Evolutionary conservation across 192 early-diverging fungal genomes (phyloP).

Genomic region (Entomortierella parvispora): DNA sequence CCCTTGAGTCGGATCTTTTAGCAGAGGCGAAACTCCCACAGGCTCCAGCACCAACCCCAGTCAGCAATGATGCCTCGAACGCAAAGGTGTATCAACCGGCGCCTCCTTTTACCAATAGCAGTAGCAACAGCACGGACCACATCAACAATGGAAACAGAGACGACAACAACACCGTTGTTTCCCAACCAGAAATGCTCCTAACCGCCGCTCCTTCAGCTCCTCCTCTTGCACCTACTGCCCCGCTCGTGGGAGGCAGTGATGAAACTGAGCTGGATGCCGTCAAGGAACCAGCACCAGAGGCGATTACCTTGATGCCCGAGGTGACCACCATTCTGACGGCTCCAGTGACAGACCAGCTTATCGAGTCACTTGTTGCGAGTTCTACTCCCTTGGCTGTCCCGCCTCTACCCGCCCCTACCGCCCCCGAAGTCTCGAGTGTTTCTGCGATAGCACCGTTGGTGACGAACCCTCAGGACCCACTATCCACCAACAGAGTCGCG

Average conservation of each 20-base stretch:
- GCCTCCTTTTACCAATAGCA: not conserved
- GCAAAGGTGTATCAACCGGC: not conserved
- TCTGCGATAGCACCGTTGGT: slow-evolving; percentile 9
- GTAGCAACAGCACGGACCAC: not conserved
- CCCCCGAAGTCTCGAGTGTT: slow-evolving; percentile 11
- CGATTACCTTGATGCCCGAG: no score
- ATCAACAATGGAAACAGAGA: not conserved
- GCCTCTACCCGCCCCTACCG: slow-evolving; percentile 9
- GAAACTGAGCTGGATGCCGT: no score
- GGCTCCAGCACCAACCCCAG: slow-evolving; percentile 14
- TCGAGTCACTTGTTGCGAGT: not conserved
- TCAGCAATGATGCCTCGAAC: not conserved
- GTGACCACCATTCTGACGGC: no score
- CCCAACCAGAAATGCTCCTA: no score
- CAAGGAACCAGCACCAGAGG: no score
- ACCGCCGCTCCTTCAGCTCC: no score
- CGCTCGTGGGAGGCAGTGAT: no score
- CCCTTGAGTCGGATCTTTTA: slow-evolving; percentile 1
- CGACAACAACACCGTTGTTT: not conserved
- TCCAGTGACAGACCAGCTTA: not conserved
- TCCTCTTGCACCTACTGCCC: no score
- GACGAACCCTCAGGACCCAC: no score
- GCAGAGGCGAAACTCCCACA: slow-evolving; percentile 1
- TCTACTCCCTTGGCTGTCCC: not conserved
- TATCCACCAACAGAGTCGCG: no score